Base-by-base conservation (phyloP, 352 stramenopile genomes). In the Globisporangium canariense region DNA sequence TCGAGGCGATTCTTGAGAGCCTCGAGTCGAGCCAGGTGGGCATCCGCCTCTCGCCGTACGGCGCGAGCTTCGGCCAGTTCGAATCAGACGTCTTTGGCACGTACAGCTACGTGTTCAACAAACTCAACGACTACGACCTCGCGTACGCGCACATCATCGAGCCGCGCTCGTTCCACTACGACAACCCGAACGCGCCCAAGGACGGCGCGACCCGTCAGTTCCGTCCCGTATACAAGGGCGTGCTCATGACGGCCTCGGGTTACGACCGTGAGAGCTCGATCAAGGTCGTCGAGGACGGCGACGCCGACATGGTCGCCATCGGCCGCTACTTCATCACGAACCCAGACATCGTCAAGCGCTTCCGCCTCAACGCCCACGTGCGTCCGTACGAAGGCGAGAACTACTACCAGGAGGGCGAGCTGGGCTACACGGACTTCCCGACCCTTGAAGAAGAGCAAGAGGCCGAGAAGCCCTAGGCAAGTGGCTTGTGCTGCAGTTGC, bases 301-400 rank as follows among this genome's bases (percentile, higher is more conserved):
- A 74, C 3, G 82, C 77, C 32, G 82, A 93, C 62, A 65, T 79
- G 30, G 81, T 94, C 9, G 83, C 76, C 16, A 87, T 88, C 60
- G 82, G 86, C 10, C 78, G 84, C 50, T 65, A 74, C 60, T 92
- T 90, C 60, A 91, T 94, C 65, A 78, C 82, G 30, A 94, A 91
- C 62, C 82, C 85, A 45, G 85, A 92, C 65, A 46, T 94, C 40
- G 79, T 89, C 47, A 67, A 79, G 49, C 76, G 81, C 9, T 76
- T 91, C 58, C 47, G 75, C 59, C 57, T 77, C 45, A 65, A 82
- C 66, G 63, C 70, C 10, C 68, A 78, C 16, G 59, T 91, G 14
- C 81, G 60, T 47, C 64, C 67, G 30, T 88, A 71, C 58, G 70
- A 90, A 63, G 66, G 64, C 10, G 63, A 71, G 41, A 81, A 73